Conservation (phyloP, 768 basidiomycete genomes). For the Gyrodon lividus region DNA sequence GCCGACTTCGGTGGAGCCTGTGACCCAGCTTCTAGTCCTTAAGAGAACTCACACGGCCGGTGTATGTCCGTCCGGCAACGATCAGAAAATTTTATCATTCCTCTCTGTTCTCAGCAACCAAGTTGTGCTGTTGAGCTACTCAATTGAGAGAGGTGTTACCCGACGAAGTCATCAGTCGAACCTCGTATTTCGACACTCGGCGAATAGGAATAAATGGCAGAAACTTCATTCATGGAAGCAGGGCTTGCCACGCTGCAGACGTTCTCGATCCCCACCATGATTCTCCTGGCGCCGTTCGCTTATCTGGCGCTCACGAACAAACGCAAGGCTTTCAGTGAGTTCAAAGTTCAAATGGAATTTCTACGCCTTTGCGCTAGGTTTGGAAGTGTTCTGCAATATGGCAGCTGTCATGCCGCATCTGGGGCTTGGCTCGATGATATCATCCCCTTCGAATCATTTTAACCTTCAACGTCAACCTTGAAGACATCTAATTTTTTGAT, state of each 20-base stretch:
- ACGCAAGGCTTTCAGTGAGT: constrained; percentile 16
- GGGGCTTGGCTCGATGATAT: too few species aligned
- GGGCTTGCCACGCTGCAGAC: constrained; percentile 8
- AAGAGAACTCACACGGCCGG: too few species aligned
- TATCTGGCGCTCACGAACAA: constrained; percentile 15
- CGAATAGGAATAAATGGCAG: neutral
- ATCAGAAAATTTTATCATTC: too few species aligned
- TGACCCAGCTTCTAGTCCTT: too few species aligned
- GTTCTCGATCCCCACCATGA: constrained; percentile 7
- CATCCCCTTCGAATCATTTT: too few species aligned
- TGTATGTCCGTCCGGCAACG: too few species aligned
- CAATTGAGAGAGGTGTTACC: neutral
- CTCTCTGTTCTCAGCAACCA: neutral
- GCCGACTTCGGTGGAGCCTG: too few species aligned
- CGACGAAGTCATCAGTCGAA: neutral
- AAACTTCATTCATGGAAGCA: constrained; percentile 2
- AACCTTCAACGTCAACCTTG: too few species aligned
- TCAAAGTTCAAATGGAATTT: constrained; percentile 5
- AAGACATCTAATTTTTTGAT: constrained; percentile 7
- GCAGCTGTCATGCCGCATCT: too few species aligned
- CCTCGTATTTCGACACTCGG: too few species aligned
- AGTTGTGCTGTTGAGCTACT: neutral
- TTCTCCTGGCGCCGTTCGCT: constrained; percentile 13
- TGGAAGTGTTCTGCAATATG: neutral
- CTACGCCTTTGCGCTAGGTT: neutral